Evolutionary conservation across 306 rosid species (phyloP).

Genomic region (Begonia peltatifolia): DNA sequence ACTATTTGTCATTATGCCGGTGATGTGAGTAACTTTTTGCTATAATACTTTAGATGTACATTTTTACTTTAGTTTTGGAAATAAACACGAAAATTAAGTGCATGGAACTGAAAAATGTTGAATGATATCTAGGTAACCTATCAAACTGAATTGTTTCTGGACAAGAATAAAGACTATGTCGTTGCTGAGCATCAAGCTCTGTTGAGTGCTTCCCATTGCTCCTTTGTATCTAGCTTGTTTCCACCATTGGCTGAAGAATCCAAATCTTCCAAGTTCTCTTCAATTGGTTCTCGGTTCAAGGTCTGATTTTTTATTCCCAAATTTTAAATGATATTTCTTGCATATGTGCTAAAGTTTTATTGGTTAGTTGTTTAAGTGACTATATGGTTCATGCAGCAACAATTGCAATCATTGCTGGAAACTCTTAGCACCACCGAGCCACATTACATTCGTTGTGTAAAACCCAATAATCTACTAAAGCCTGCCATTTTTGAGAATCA

Average conservation of each 20-base stretch:
- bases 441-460: conserved; percentile 97
- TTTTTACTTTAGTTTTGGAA: too few species aligned
- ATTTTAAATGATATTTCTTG: conserved; percentile 4
- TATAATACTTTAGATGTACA: not conserved
- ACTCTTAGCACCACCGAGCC: conserved; percentile 93
- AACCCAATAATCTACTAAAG: conserved; percentile 93
- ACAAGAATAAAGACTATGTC: conserved; percentile 99
- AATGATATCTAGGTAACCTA: conserved; percentile 68
- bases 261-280: conserved; percentile 89
- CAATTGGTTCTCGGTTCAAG: conserved; percentile 98
- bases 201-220: conserved; percentile 64
- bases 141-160: conserved; percentile 93
- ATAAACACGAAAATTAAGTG: not conserved
- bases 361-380: too few species aligned
- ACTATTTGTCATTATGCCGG: conserved; percentile 99
- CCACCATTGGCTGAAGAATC: conserved; percentile 74
- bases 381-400: conserved; percentile 55
- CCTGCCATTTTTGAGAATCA: conserved; percentile 83
- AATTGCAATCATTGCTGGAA: conserved; percentile 82
- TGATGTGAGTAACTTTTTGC: conserved; percentile 50
- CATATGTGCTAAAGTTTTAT: not conserved
- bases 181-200: conserved; percentile 97
- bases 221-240: conserved; percentile 75
- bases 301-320: conserved; percentile 21
- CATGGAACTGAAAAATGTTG: conserved; percentile 6